Evolutionary conservation across 352 stramenopile species (phyloP).

Genomic region (Globisporangium radiosum): DNA sequence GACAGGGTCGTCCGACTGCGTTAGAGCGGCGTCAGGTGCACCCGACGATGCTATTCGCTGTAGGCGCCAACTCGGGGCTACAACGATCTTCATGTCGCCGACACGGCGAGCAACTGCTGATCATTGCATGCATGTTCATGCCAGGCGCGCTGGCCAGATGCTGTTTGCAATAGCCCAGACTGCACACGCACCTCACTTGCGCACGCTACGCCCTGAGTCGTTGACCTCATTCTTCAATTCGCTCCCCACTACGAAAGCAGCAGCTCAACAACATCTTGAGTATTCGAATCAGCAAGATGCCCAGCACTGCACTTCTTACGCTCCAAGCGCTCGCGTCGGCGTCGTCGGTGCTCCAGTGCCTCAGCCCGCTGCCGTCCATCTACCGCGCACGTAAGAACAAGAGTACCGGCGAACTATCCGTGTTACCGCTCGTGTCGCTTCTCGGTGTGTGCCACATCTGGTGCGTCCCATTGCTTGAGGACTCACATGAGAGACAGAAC

Average conservation of each 20-base stretch:
- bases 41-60: too few relatives aligned
- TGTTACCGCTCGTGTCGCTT: conserved; percentile 6
- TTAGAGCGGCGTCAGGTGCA: too few relatives aligned
- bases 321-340: conserved; percentile 2
- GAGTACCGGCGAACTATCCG: conserved; percentile 4
- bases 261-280: neutral
- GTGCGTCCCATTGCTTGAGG: neutral
- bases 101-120: too few relatives aligned
- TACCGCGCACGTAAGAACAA: conserved; percentile 4
- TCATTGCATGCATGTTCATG: too few relatives aligned
- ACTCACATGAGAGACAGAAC: too few relatives aligned
- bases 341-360: conserved; percentile 4
- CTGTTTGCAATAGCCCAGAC: too few relatives aligned
- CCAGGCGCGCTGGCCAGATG: too few relatives aligned
- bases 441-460: conserved; percentile 8
- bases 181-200: too few relatives aligned
- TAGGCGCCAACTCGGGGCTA: too few relatives aligned
- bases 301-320: neutral
- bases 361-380: conserved; percentile 5
- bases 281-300: neutral
- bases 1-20: too few relatives aligned
- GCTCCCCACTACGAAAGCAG: neutral
- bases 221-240: conserved; percentile 2
- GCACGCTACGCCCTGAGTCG: too few relatives aligned
- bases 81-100: too few relatives aligned